Conservation (phyloP, 768 basidiomycete genomes). For the Pleurotus giganteus region DNA sequence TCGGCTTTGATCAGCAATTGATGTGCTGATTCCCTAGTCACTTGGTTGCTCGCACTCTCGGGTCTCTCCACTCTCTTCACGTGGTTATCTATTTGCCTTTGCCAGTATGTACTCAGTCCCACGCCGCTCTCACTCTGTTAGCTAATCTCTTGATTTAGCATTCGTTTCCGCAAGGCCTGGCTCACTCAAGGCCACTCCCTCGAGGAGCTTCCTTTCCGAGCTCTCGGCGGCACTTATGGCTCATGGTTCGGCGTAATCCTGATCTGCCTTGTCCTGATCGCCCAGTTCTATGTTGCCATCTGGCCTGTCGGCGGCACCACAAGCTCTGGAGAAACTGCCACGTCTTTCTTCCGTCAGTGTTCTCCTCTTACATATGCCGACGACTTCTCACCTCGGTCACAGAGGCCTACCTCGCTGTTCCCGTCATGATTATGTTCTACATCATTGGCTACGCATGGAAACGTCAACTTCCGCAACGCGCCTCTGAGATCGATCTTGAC, state of each 20-base stretch:
- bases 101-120: slow-evolving; percentile 32
- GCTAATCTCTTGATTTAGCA: slow-evolving; percentile 21
- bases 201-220: slow-evolving; percentile 44
- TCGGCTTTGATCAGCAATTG: neutral
- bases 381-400: neutral
- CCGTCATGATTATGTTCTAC: slow-evolving; percentile 39
- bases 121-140: neutral
- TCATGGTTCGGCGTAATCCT: slow-evolving; percentile 45
- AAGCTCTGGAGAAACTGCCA: slow-evolving; percentile 25
- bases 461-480: slow-evolving; percentile 34
- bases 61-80: slow-evolving; percentile 46
- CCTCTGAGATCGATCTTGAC: slow-evolving; percentile 40
- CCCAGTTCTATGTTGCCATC: slow-evolving; percentile 44
- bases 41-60: slow-evolving; percentile 44
- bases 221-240: slow-evolving; percentile 41
- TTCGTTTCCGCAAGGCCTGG: slow-evolving; percentile 46
- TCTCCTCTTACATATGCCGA: neutral
- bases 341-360: slow-evolving; percentile 37
- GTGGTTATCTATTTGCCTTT: slow-evolving; percentile 44
- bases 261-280: slow-evolving; percentile 37
- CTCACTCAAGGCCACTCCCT: slow-evolving; percentile 39
- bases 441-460: slow-evolving; percentile 39
- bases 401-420: slow-evolving; percentile 39
- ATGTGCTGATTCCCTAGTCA: slow-evolving; percentile 24
- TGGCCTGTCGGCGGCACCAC: slow-evolving; percentile 37